These are phyloP conservation scores for Aspergillus fumigatiaffinis DNA, from an alignment of 2,329 filamentous ascomycete species.

Conservation along the genomic window DNA sequence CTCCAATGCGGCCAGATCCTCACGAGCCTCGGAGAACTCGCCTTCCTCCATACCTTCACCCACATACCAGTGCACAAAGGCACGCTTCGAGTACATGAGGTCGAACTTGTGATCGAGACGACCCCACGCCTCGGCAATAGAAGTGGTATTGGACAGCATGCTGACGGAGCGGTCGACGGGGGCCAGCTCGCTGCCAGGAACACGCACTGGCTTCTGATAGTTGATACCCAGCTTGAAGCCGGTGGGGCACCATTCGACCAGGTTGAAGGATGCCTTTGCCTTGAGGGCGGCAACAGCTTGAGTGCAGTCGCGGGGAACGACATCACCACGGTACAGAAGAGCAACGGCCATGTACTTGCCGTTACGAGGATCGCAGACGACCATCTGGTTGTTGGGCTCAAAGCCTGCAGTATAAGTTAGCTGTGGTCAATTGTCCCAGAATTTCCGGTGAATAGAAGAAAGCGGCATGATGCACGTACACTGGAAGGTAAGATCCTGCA, in stretches of 20 bases:
- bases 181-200: slow-evolving; percentile 53
- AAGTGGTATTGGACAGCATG: slow-evolving; percentile 66
- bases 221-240: slow-evolving; percentile 68
- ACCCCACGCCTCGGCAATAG: slow-evolving; percentile 63
- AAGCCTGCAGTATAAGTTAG: slow-evolving; percentile 45
- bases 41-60: slow-evolving; percentile 92
- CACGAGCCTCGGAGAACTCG: slow-evolving; percentile 81
- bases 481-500: slow-evolving; percentile 66
- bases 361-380: slow-evolving; percentile 62
- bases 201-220: slow-evolving; percentile 56
- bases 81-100: slow-evolving; percentile 66
- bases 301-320: slow-evolving; percentile 59
- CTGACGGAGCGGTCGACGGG: slow-evolving; percentile 53
- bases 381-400: slow-evolving; percentile 67
- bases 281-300: slow-evolving; percentile 60
- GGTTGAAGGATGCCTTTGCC: slow-evolving; percentile 61
- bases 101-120: slow-evolving; percentile 65
- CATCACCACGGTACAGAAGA: slow-evolving; percentile 63
- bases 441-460: not conserved
- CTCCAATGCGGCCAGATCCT: slow-evolving; percentile 80
- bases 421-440: not conserved
- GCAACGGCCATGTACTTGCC: slow-evolving; percentile 68
- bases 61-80: slow-evolving; percentile 72
- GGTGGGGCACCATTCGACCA: slow-evolving; percentile 67
- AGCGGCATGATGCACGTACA: slow-evolving; percentile 42